Evolutionary conservation across 139 green algal genomes (phyloP), one percentile per base, ranked within the genome.

Genomic region (Gonium pectorale): DNA sequence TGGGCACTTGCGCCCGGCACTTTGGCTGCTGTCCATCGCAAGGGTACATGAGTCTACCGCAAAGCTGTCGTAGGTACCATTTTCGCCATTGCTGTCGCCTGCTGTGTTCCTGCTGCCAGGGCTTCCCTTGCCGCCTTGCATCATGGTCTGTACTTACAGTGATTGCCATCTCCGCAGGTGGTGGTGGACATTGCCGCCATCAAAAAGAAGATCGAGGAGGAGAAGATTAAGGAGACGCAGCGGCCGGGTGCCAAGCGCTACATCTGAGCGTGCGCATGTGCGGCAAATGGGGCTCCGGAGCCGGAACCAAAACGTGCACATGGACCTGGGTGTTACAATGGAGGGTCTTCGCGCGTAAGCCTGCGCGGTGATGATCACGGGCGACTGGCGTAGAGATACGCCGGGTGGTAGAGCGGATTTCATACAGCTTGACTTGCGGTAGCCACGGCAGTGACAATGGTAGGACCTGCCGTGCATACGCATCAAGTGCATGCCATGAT

Each of bases 201-300:
- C 17, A 80, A 89, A 40, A 81, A 87, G 49, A 85, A 89, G 54
- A 92, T 95, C 70, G 49, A 85, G 88, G 79, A 93, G 67, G 92
- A 95, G 82, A 90, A 90, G 60, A 78, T 87, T 15, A 88, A 90
- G 31, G 93, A 96, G 78, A 85, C 89, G 37, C 86, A 92, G 72
- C 62, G 88, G 52, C 88, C 88, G 11, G 88, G 90, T 9, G 92
- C 92, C 21, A 92, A 89, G 80, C 71, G 82, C 24, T 94, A 93
- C 69, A 80, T 89, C 1, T 91, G 73, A 85, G 27, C 56, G 56
- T n/a, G n/a, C n/a, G n/a, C n/a, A n/a, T n/a, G n/a, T n/a, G n/a
- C n/a, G n/a, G n/a, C n/a, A n/a, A n/a, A n/a, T n/a, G n/a, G n/a
- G n/a, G n/a, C n/a, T n/a, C n/a, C n/a, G n/a, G n/a, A n/a, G n/a